Base-by-base conservation (phyloP, 2,329 filamentous ascomycete genomes). In the Fusarium staphyleae region DNA sequence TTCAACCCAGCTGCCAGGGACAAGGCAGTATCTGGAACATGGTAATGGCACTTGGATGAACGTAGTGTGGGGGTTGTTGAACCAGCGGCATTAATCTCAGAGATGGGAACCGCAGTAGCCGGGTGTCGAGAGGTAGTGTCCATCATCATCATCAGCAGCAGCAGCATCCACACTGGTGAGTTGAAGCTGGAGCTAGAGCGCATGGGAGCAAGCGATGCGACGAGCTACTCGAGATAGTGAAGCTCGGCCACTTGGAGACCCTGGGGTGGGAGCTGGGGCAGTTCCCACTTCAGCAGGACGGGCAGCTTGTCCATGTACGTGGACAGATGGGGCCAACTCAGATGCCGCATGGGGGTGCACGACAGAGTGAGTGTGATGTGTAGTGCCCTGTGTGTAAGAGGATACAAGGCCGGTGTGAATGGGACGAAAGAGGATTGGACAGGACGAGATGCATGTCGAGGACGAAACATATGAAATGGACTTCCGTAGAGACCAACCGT, bases 161-260 rank as follows among this genome's bases (percentile, higher is more conserved):
- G n/a, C n/a, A 41, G 51, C 51, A 47, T 42, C 63, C 65, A 66
- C 65, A 67, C 61, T 53, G 65, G 65, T 67, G 63, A 67, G 61
- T 9, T 60, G 49, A 35, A 50, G 50, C 50, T 28, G 40, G 39
- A 60, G 44, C 55, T 57, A 32, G 58, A 58, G 58, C 47, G 43
- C 36, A 37, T 44, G 29, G 33, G 37, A 30, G 33, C 30, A 13
- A 32, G 16, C 5, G 19, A 30, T 35, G 29, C 29, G 28, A 18
- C 42, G 35, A 33, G n/a, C 43, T 35, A 14, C 18, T 39, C 26
- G 39, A 41, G 41, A 28, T 34, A 33, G 54, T 48, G 26, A 47
- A 50, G 47, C 46, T 46, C 26, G 52, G 50, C 42, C 52, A 36
- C 47, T 50, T 43, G 50, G 36, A 54, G 52, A 54, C 47, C 48